Evolutionary conservation across 2,329 filamentous ascomycete species (phyloP), one percentile per base, ranked within the genome.

Genomic region (Trichoderma sp.): DNA sequence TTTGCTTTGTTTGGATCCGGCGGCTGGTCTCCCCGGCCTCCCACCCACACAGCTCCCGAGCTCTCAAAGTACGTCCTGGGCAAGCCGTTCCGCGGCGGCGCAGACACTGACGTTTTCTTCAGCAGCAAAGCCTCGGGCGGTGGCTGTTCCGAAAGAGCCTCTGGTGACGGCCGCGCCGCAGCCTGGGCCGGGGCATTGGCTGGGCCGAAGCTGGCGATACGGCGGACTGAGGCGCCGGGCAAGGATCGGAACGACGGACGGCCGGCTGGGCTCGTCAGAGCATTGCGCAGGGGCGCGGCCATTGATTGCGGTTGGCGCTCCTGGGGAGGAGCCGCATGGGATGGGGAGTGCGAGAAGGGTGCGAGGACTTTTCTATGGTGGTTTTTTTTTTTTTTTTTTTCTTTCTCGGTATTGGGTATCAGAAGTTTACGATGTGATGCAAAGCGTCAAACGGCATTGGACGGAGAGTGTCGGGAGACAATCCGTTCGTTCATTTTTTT

Each of bases 1-100:
- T 90, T 89, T 42, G 87, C 78, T 73, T 88, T 90, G 73, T 88
- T 86, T 66, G 84, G 80, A 70, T 87, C 83, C 22, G 81, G 79
- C 4, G 79, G 79, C 66, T 81, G 78, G 71, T 78, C 75, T 29
- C 74, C 70, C 6, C 70, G 68, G 52, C 70, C 61, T 58, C 72
- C 74, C 60, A 74, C 71, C 74, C 76, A 74, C 17, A 69, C 71
- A 27, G 74, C 68, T n/a, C 71, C 72, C 15, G 78, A 78, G 27
- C 73, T 70, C 70, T 77, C 74, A 66, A 80, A 80, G 68, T 75
- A 77, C 15, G 75, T 73, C 25, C 68, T 72, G 5, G 76, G 73
- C 5, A 69, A 35, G 34, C 22, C 39, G 9, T 17, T 34, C 32
- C 58, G 70, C 53, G 37, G 70, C 53, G 37, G 65, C 53, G 15